These are phyloP conservation scores for Avena eriantha DNA, from an alignment of 176 grass and related monocot genomes.

Conservation along the genomic window DNA sequence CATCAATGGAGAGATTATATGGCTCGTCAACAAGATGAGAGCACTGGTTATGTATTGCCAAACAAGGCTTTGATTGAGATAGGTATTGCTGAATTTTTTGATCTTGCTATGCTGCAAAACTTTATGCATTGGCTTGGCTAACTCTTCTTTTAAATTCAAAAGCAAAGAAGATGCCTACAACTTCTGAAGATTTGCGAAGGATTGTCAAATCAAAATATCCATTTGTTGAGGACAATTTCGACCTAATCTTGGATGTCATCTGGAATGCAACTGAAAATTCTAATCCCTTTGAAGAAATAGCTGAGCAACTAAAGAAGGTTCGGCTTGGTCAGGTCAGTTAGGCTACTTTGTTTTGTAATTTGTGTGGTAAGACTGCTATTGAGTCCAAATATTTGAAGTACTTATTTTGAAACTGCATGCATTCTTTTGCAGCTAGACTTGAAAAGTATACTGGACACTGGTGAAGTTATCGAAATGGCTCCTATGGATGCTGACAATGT, in stretches of 20 bases:
- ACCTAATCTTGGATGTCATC: constrained; percentile 53
- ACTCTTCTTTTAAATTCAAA: constrained; percentile 47
- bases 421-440: constrained; percentile 40
- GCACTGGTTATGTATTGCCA: constrained; percentile 94
- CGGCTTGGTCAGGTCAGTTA: constrained; percentile 44
- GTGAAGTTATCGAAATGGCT: constrained; percentile 37
- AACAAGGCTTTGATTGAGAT: constrained; percentile 94
- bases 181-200: constrained; percentile 63
- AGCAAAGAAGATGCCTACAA: constrained; percentile 86
- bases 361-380: constrained; percentile 13
- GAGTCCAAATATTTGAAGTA: constrained; percentile 24
- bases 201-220: constrained; percentile 82
- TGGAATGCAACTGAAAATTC: constrained; percentile 62
- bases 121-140: constrained; percentile 35
- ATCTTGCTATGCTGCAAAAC: neutral
- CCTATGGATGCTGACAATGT: constrained; percentile 47
- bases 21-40: constrained; percentile 87
- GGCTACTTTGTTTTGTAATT: constrained; percentile 24
- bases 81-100: constrained; percentile 56
- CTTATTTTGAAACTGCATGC: constrained; percentile 24
- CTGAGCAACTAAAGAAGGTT: constrained; percentile 73
- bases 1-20: constrained; percentile 85
- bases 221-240: constrained; percentile 69
- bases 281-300: constrained; percentile 62
- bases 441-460: constrained; percentile 36